Percentiles rank a stretch among this genome's conserved stretches.
phyloP scores from a whole-genome alignment of 2,329 filamentous ascomycete species.

The Fusarium scirpi region DNA sequence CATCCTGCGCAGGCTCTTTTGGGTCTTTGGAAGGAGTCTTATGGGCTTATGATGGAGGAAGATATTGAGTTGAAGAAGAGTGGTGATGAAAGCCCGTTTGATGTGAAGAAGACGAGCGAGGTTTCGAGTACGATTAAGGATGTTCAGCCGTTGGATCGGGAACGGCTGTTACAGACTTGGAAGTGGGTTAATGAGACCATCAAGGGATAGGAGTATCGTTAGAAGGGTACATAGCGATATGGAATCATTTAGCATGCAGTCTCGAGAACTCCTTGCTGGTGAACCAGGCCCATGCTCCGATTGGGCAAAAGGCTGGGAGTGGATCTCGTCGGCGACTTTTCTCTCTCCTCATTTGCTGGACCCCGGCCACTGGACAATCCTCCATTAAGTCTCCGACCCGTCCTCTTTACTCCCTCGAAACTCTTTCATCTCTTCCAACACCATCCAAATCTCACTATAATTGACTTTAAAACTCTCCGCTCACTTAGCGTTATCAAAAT shows the following conservation, averaged over 20 bases:
- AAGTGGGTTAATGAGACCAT: slow-evolving; percentile 35
- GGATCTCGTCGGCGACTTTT: background rate
- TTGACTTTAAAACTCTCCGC: background rate
- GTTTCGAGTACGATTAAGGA: slow-evolving; percentile 22
- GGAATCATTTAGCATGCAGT: background rate
- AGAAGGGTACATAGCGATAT: fast-evolving
- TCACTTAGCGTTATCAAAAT: fast-evolving
- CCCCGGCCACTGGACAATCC: background rate
- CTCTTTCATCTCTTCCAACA: background rate
- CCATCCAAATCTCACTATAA: too few species aligned
- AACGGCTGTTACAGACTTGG: slow-evolving; percentile 38
- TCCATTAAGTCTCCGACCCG: background rate
- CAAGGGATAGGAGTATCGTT: background rate
- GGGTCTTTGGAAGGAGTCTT: slow-evolving; percentile 39
- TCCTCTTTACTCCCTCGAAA: too few species aligned
- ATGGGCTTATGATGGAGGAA: background rate
- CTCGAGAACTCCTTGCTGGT: background rate
- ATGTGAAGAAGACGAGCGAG: slow-evolving; percentile 7
- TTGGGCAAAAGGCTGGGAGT: background rate
- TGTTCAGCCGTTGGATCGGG: slow-evolving; percentile 26
- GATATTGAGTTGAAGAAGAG: fast-evolving
- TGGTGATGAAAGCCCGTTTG: background rate
- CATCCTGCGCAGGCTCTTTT: slow-evolving; percentile 44
- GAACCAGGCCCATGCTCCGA: background rate
- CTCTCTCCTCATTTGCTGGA: background rate